Evolutionary conservation across 2,329 filamentous ascomycete genomes (phyloP), one percentile per base, ranked within the genome.

Genomic region (Cordyceps fumosorosea): DNA sequence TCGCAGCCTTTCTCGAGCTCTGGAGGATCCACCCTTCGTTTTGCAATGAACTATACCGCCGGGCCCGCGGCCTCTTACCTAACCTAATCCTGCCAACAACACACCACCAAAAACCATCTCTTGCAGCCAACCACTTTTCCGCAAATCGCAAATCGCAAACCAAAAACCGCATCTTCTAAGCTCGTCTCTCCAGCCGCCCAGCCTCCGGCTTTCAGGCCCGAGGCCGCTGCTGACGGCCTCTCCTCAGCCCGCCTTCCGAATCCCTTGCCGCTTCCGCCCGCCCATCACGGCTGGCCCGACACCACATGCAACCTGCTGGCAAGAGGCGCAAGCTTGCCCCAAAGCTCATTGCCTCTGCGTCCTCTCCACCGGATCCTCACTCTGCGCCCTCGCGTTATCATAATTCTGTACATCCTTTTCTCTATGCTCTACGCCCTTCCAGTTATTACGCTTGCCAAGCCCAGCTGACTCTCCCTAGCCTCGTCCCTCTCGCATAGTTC

Each of bases 251-350:
- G 24, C 53, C 37, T 14, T 44, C 40, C 18, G n/a, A 16, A 18
- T 56, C 40, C 37, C 34, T 11, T 26, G 34, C 29, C 22, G 14
- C 45, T 32, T 8, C 45, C 16, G 56, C 26, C 45, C 29, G 42
- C 56, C 18, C 47, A 52, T 42, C n/a, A 37, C 57, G 57, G 48
- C 57, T 32, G 57, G 37, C 32, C 48, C 22, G 32, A 24, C 48
- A 53, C 7, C 57, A 24, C 67, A 78, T 78, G 76, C 76, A 78
- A 70, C 76, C 75, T 65, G 75, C 74, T 52, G 75, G 67, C 63
- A 78, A 78, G 65, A 75, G 75, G 70, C 73, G 76, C 68, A 77
- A 77, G 71, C 71, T 78, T 71, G 76, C 76, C 68, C 76, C 76
- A 42, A 78, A 77, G 67, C 73, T 76, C 67, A 67, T 64, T 69